phyloP scores from a whole-genome alignment of 306 rosid species.

The Trifolium repens region DNA sequence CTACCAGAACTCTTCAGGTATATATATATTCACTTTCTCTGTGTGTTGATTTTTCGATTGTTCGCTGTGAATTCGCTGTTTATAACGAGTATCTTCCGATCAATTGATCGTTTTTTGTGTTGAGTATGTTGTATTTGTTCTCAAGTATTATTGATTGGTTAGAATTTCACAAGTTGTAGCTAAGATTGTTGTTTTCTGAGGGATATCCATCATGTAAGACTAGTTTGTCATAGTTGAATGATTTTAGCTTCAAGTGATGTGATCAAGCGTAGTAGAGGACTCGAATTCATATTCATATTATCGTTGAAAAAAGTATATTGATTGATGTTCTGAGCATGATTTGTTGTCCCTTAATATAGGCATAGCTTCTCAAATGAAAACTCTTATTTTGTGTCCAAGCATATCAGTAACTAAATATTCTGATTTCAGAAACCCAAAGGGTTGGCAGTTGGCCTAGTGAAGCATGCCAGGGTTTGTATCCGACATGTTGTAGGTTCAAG shows the following conservation, averaged over 20 bases:
- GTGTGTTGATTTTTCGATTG: not conserved
- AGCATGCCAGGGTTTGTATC: not conserved
- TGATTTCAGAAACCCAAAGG: not conserved
- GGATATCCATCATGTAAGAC: not conserved
- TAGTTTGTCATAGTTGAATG: not conserved
- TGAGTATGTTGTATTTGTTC: not conserved
- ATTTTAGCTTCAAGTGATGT: slow-evolving; percentile 27
- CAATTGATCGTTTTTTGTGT: not conserved
- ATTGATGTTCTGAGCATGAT: not conserved
- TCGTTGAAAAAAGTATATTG: not conserved
- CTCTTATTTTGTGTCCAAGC: not conserved
- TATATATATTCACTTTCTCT: slow-evolving; percentile 36
- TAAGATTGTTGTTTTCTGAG: slow-evolving; percentile 27
- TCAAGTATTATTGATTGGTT: not conserved
- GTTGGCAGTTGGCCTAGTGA: not conserved
- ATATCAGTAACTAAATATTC: slow-evolving; percentile 1
- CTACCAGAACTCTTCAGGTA: slow-evolving; percentile 96
- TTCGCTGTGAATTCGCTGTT: not conserved
- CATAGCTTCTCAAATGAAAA: slow-evolving; percentile 8
- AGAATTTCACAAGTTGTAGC: not conserved
- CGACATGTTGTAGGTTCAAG: not conserved
- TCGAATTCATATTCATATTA: not conserved
- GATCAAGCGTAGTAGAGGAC: slow-evolving; percentile 5
- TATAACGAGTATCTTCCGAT: not conserved
- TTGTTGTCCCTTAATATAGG: not conserved